Conservation (phyloP, 192 early-diverging fungal species). For the Gaertneriomyces semiglobifer region DNA sequence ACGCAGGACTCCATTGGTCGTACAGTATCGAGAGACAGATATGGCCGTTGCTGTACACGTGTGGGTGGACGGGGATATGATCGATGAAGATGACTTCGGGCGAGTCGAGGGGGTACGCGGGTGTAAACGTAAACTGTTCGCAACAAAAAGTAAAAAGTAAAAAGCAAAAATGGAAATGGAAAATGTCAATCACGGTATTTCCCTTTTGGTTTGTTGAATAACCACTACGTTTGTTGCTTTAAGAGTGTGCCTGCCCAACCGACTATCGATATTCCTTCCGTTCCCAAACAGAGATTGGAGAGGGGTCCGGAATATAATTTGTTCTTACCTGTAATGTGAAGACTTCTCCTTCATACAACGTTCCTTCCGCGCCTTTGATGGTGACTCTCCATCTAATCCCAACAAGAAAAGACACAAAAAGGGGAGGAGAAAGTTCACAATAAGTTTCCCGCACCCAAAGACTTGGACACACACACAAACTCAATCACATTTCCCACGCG, state of each 20-base stretch:
- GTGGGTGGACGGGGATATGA: conserved; percentile 12
- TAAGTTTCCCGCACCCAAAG: conserved; percentile 1
- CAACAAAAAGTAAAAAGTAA: not conserved
- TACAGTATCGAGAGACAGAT: conserved; percentile 96
- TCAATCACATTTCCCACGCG: not conserved
- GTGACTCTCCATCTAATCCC: conserved; percentile 38
- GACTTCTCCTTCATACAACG: conserved; percentile 40
- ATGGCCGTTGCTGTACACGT: conserved; percentile 77
- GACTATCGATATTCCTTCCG: not conserved
- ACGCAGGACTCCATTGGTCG: conserved; percentile 88
- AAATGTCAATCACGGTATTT: too few species aligned
- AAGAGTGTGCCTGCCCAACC: too few species aligned
- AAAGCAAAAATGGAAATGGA: too few species aligned
- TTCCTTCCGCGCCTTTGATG: conserved; percentile 39
- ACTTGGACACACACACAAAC: not conserved
- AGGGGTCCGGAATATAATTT: not conserved
- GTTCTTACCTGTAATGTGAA: conserved; percentile 39
- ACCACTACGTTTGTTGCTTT: too few species aligned
- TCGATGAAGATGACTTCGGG: conserved; percentile 36
- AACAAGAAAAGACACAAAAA: not conserved
- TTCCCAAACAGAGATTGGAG: not conserved
- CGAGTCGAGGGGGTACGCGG: conserved; percentile 48
- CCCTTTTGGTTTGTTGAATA: too few species aligned
- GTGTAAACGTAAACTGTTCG: conserved; percentile 43
- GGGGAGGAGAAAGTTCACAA: not conserved